Evolutionary conservation across 139 green algal genomes (phyloP).

Genomic region (Pleodorina starrii): DNA sequence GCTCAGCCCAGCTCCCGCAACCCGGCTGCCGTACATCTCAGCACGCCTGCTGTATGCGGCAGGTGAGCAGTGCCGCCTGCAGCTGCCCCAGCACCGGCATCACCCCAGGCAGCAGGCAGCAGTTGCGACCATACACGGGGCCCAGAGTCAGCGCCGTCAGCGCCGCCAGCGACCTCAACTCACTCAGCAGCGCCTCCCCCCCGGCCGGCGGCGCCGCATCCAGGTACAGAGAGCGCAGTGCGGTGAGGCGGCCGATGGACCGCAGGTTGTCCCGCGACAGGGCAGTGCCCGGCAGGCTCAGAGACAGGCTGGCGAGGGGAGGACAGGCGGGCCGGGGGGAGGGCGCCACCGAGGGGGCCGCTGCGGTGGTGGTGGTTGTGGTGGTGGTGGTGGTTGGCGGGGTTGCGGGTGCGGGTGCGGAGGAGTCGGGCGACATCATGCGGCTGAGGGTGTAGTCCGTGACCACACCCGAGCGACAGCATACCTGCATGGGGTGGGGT

Average conservation of each 20-base stretch:
- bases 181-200: background rate
- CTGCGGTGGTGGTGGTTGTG: background rate
- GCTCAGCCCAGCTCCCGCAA: too few relatives aligned
- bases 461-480: background rate
- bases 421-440: slow-evolving; percentile 1
- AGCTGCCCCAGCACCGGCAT: slow-evolving; percentile 17
- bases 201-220: background rate
- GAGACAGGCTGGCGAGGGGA: background rate
- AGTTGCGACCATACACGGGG: slow-evolving; percentile 6
- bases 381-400: background rate
- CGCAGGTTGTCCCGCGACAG: background rate
- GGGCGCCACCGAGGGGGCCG: background rate
- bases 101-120: background rate
- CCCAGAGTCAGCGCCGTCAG: slow-evolving; percentile 11
- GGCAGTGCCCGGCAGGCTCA: background rate
- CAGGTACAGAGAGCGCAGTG: slow-evolving; percentile 6
- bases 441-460: background rate
- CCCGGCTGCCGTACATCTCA: too few relatives aligned
- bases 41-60: slow-evolving; percentile 21
- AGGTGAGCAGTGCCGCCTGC: background rate
- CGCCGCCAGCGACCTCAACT: background rate
- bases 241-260: background rate
- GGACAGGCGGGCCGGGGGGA: background rate
- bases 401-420: background rate
- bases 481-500: background rate